Evolutionary conservation across 352 stramenopile genomes (phyloP), one percentile per base, ranked within the genome.

Genomic region (Phytophthora pseudosyringae): DNA sequence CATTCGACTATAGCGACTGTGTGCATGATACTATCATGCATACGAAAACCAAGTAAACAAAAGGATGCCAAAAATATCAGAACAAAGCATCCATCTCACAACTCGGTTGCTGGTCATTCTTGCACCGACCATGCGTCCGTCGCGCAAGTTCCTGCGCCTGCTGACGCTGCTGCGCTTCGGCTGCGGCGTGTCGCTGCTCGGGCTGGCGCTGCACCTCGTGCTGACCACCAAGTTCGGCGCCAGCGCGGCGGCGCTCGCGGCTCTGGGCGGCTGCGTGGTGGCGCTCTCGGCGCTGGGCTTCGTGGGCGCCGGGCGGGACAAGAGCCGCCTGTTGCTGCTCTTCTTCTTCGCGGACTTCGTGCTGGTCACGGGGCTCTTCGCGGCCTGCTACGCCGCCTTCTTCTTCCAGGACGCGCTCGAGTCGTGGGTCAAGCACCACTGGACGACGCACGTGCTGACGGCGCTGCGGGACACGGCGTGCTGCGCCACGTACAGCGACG

Each of bases 291-390:
- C 73, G 25, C 54, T 92, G 25, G 85, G 85, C 3, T 91, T 92
- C 38, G 63, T 88, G 0, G 85, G 83, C 68, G 81, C 83, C 2
- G 77, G 75, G 2, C 72, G 73, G 12, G 83, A 89, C 65, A 94
- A 91, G 64, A 90, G 80, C 44, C 69, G 60, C 21, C 45, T 88
- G 58, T 67, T 94, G 35, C 77, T 92, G 74, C 44, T 83, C 55
- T 94, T 80, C 68, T 94, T 94, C 74, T 92, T 89, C 69, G 51
- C 80, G 48, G 82, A 91, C 67, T 90, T 94, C 35, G 41, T 86
- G 47, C 71, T 94, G 28, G 61, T 84, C 58, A 74, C 81, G 32
- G 71, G 68, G 11, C 80, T 94, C 21, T 79, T 94, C 15, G 67
- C 90, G 11, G 68, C 73, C 11, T 88, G 73, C 55, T 91, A 88